phyloP scores from a whole-genome alignment of 257 asterid genomes.

The Catharanthus roseus region DNA sequence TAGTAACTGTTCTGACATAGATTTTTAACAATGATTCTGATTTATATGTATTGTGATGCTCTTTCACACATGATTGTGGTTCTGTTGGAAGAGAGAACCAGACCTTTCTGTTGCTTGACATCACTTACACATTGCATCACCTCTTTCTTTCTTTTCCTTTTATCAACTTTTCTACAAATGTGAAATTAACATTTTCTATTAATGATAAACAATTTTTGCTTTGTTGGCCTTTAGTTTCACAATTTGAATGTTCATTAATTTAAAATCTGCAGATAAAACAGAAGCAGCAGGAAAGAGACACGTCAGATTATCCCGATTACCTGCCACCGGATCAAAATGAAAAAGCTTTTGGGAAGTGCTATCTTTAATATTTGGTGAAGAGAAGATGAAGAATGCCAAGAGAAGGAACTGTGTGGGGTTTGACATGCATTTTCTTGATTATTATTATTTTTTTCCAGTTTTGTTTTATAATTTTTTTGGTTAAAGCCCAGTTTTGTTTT shows the following conservation, averaged over 20 bases:
- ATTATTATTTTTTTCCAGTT: too few species aligned
- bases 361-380: not conserved
- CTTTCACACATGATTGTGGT: not conserved
- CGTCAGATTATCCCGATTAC: not conserved
- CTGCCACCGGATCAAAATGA: not conserved
- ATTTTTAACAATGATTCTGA: not conserved
- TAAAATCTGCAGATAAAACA: not conserved
- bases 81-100: not conserved
- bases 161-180: not conserved
- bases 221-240: not conserved
- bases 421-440: constrained; percentile 1
- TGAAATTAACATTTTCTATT: not conserved
- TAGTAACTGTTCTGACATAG: not conserved
- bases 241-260: not conserved
- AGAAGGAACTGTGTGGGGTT: constrained; percentile 1
- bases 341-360: not conserved
- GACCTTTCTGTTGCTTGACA: not conserved
- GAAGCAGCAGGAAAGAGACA: constrained; percentile 10
- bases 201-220: not conserved
- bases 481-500: not conserved
- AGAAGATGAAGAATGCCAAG: not conserved
- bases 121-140: not conserved
- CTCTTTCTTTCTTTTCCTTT: not conserved
- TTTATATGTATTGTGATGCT: not conserved
- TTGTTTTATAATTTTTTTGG: constrained; percentile 1